Conservation (phyloP, 257 asterid genomes). For the Linaria vulgaris region DNA sequence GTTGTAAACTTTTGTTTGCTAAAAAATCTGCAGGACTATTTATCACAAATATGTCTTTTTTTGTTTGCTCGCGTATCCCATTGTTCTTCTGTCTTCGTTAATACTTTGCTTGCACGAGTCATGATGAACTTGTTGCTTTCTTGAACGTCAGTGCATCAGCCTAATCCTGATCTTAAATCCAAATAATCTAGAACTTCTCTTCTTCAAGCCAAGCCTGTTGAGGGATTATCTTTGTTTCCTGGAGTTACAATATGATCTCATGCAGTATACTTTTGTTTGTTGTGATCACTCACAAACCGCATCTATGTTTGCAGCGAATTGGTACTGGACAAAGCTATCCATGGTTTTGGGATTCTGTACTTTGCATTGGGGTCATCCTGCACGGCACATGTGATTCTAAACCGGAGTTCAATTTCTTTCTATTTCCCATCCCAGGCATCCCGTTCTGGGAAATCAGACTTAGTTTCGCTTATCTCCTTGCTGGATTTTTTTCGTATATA, state of each 20-base stretch:
- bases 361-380: constrained; percentile 72
- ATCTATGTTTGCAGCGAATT: constrained; percentile 56
- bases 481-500: constrained; percentile 69
- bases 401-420: constrained; percentile 76
- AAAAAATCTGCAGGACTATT: neutral
- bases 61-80: no score
- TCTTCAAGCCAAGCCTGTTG: neutral
- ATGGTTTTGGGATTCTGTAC: constrained; percentile 70
- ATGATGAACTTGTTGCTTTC: neutral
- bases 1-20: neutral
- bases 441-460: constrained; percentile 60
- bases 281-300: constrained; percentile 1
- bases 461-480: constrained; percentile 73
- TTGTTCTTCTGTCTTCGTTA: neutral
- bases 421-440: constrained; percentile 61
- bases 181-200: neutral
- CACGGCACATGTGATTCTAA: constrained; percentile 76
- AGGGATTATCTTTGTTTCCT: neutral
- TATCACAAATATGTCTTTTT: neutral
- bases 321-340: constrained; percentile 69
- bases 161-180: neutral
- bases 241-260: constrained; percentile 1
- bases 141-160: neutral
- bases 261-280: constrained; percentile 1
- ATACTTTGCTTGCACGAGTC: neutral